phyloP scores from a whole-genome alignment of 805 yeast species.

The Saturnispora serradocipensis region DNA sequence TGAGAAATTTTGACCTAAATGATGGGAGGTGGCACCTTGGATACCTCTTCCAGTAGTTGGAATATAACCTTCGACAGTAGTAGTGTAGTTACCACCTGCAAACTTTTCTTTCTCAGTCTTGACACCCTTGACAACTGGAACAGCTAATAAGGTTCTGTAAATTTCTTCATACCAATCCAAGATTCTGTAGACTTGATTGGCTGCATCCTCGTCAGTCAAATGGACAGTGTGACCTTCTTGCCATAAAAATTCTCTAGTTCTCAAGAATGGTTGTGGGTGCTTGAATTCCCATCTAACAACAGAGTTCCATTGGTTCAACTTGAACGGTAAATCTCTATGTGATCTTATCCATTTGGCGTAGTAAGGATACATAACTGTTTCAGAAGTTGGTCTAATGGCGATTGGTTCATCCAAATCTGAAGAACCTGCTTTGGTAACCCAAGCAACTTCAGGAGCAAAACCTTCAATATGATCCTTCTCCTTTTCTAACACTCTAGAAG shows the following conservation, averaged over 20 bases:
- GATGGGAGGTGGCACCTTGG: conserved; percentile 98
- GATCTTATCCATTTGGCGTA: conserved; percentile 98
- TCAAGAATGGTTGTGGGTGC: conserved; percentile 97
- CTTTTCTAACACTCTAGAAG: conserved; percentile 83
- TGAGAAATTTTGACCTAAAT: conserved; percentile 95
- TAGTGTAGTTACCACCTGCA: conserved; percentile 95
- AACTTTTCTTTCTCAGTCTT: conserved; percentile 97
- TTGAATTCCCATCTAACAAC: conserved; percentile 99
- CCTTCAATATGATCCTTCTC: conserved; percentile 99
- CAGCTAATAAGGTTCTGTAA: conserved; percentile 89
- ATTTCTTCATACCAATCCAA: conserved; percentile 77
- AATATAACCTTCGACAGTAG: conserved; percentile 93
- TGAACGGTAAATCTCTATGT: conserved; percentile 94
- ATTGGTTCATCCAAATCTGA: conserved; percentile 96
- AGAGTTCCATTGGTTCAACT: conserved; percentile 98
- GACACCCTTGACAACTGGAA: conserved; percentile 90
- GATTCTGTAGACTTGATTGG: conserved; percentile 74
- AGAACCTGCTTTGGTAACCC: conserved; percentile 96
- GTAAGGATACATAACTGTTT: conserved; percentile 99
- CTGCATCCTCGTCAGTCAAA: conserved; percentile 73
- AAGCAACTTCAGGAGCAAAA: conserved; percentile 99
- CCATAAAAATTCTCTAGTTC: conserved; percentile 99
- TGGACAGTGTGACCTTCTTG: conserved; percentile 99
- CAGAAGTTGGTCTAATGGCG: conserved; percentile 98
- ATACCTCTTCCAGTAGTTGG: conserved; percentile 99